A percentile compares a stretch with the other conserved stretches of the same genome.
Evolutionary conservation across 768 basidiomycete genomes (phyloP).

Genomic region (Cystobasidium tubakii): DNA sequence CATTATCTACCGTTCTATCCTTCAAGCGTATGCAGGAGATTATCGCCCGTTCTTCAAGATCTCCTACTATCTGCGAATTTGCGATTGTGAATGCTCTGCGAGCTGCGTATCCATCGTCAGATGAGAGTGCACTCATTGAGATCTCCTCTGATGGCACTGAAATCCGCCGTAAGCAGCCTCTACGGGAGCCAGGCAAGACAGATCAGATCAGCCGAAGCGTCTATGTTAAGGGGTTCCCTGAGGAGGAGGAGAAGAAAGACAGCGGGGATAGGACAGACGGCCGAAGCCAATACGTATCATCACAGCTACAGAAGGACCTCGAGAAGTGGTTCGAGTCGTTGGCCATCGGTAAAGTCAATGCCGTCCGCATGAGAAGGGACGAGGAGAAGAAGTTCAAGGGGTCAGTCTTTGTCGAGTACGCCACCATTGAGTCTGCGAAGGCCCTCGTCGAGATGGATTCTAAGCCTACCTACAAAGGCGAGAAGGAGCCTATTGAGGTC

Average conservation of each 20-base stretch:
- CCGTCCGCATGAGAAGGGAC: slow-evolving; percentile 76
- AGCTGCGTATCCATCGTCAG: slow-evolving; percentile 15
- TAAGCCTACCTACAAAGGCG: slow-evolving; percentile 63
- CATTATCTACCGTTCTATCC: slow-evolving; percentile 73
- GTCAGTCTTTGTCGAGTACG: slow-evolving; percentile 84
- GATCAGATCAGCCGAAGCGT: slow-evolving; percentile 74
- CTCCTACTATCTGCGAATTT: slow-evolving; percentile 31
- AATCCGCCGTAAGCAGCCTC: slow-evolving; percentile 63
- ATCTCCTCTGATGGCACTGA: slow-evolving; percentile 67
- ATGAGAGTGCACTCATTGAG: slow-evolving; percentile 56
- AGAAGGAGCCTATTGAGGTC: slow-evolving; percentile 65
- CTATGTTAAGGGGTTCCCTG: slow-evolving; percentile 57
- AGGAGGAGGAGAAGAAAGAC: slow-evolving; percentile 28
- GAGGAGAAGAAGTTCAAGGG: slow-evolving; percentile 69
- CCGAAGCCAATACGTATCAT: not conserved
- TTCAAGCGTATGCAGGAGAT: slow-evolving; percentile 82
- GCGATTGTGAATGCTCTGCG: slow-evolving; percentile 34
- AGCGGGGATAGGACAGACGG: not conserved
- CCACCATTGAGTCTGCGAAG: slow-evolving; percentile 63
- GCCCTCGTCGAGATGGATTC: slow-evolving; percentile 72
- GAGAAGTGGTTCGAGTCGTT: slow-evolving; percentile 65
- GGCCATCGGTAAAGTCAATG: slow-evolving; percentile 69
- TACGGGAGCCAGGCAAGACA: slow-evolving; percentile 55
- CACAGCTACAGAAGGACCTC: slow-evolving; percentile 63
- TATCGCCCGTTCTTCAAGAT: slow-evolving; percentile 17